A percentile compares a stretch with the other conserved stretches of the same genome.
Evolutionary conservation across 148 eudicot genomes (phyloP).

Genomic region (Silene uniflora): DNA sequence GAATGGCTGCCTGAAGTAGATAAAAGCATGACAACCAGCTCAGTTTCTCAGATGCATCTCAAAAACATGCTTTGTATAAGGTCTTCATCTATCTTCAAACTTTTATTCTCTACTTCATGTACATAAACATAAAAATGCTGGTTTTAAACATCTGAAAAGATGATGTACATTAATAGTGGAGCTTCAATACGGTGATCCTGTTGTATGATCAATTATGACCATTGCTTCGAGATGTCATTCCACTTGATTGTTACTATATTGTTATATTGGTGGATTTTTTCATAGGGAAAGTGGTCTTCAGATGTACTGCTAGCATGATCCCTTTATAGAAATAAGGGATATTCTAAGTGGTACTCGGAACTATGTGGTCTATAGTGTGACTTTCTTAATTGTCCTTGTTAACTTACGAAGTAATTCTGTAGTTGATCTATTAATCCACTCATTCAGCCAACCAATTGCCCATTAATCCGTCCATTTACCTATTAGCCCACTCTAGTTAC

Average conservation of each 20-base stretch:
- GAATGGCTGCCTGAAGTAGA: background rate
- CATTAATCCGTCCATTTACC: too few relatives aligned
- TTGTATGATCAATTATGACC: background rate
- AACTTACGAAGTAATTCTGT: too few relatives aligned
- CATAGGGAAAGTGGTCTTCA: background rate
- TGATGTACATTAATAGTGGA: conserved; percentile 6
- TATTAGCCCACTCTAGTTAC: too few relatives aligned
- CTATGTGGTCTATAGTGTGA: too few relatives aligned
- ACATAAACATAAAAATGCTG: background rate
- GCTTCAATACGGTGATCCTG: background rate
- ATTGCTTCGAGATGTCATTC: too few relatives aligned
- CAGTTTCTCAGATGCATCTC: background rate
- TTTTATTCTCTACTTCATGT: background rate
- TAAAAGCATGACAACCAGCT: background rate
- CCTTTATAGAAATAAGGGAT: too few relatives aligned
- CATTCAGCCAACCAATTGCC: too few relatives aligned
- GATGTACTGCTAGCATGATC: background rate
- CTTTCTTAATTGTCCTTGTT: too few relatives aligned
- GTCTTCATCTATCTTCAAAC: background rate
- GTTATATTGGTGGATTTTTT: too few relatives aligned
- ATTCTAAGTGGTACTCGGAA: too few relatives aligned
- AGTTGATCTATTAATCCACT: too few relatives aligned
- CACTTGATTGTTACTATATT: too few relatives aligned
- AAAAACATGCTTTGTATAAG: background rate
- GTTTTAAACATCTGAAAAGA: background rate